Evolutionary conservation across 2,329 filamentous ascomycete genomes (phyloP).

Genomic region (Diaporthe capsici): DNA sequence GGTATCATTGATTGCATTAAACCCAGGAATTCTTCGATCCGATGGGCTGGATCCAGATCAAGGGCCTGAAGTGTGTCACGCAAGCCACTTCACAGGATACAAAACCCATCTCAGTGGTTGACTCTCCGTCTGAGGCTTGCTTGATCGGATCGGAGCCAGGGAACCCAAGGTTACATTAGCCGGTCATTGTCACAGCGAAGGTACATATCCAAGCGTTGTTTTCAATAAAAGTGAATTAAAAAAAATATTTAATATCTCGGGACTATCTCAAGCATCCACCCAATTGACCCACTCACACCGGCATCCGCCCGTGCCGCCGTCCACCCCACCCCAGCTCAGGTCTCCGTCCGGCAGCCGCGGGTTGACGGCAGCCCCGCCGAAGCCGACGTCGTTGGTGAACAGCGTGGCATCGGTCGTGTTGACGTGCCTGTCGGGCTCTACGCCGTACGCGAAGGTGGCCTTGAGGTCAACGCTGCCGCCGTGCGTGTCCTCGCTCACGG

Average conservation of each 20-base stretch:
- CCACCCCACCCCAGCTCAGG: conserved; percentile 68
- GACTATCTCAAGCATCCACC: conserved; percentile 42
- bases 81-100: neutral
- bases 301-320: conserved; percentile 75
- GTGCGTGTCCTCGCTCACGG: conserved; percentile 73
- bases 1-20: neutral
- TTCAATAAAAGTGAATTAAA: conserved; percentile 7
- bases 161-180: neutral
- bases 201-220: neutral
- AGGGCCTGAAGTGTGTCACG: neutral
- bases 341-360: conserved; percentile 58
- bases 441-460: conserved; percentile 66
- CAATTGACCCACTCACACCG: conserved; percentile 74
- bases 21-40: neutral
- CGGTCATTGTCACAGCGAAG: conserved; percentile 15
- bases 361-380: conserved; percentile 69
- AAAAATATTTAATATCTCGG: neutral
- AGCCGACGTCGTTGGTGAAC: conserved; percentile 64
- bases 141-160: neutral
- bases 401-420: conserved; percentile 59
- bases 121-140: neutral
- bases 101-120: neutral
- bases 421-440: conserved; percentile 63
- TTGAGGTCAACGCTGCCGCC: conserved; percentile 69
- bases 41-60: neutral